Evolutionary conservation across 768 basidiomycete species (phyloP).

Genomic region (Podaxis sp.): DNA sequence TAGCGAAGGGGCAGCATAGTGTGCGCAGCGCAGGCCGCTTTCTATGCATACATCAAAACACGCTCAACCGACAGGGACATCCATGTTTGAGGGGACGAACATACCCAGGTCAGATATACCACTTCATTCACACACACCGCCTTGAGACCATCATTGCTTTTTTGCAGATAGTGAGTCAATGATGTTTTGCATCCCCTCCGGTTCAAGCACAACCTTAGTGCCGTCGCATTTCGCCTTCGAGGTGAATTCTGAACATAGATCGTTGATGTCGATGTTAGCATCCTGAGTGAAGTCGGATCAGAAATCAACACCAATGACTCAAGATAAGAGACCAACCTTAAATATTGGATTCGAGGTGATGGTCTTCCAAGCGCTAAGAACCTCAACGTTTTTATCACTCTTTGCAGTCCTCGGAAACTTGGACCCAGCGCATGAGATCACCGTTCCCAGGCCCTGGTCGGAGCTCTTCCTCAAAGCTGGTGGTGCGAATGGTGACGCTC

Average conservation of each 20-base stretch:
- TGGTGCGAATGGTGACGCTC: conserved; percentile 57
- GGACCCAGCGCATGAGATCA: conserved; percentile 65
- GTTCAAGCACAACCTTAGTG: conserved; percentile 74
- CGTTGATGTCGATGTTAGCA: conserved; percentile 74
- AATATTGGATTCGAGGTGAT: conserved; percentile 74
- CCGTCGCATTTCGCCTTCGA: conserved; percentile 83
- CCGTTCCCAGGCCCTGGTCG: conserved; percentile 40
- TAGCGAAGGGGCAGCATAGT: neutral
- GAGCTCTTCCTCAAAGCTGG: conserved; percentile 37
- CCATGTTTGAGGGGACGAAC: neutral
- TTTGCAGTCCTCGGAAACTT: conserved; percentile 63
- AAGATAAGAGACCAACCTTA: conserved; percentile 43
- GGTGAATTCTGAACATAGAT: conserved; percentile 75
- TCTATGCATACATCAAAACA: neutral
- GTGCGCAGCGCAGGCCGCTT: neutral
- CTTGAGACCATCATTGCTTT: conserved; percentile 13
- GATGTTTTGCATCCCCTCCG: conserved; percentile 44
- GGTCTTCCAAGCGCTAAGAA: conserved; percentile 73
- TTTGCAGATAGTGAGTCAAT: conserved; percentile 35
- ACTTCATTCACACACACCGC: neutral
- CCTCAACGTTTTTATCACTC: conserved; percentile 72
- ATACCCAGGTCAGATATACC: neutral
- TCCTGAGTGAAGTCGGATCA: conserved; percentile 12
- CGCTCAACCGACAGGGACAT: neutral
- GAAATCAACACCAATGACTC: conserved; percentile 6